These are phyloP conservation scores for Aechmea fasciata DNA, from an alignment of 176 grass and related monocot species.

Conservation along the genomic window DNA sequence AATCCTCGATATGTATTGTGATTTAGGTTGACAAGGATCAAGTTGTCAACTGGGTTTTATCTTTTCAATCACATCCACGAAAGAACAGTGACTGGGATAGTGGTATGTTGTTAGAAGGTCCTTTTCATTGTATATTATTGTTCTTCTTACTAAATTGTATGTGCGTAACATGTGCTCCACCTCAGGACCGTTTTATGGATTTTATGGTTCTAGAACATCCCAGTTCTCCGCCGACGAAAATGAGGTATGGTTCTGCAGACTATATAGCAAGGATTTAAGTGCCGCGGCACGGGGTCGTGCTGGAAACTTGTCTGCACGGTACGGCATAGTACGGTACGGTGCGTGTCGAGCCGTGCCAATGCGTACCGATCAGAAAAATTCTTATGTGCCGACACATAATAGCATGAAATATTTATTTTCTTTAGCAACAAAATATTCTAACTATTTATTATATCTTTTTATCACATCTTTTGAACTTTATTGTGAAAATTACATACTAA, in stretches of 20 bases:
- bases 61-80: constrained; percentile 66
- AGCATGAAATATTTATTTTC: too few relatives aligned
- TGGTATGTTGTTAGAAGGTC: constrained; percentile 32
- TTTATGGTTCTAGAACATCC: constrained; percentile 75
- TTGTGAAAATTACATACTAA: too few relatives aligned
- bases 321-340: too few relatives aligned
- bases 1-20: not conserved
- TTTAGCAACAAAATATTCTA: too few relatives aligned
- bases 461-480: too few relatives aligned
- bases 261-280: too few relatives aligned
- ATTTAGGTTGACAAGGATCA: constrained; percentile 72
- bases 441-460: too few relatives aligned
- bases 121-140: constrained; percentile 2
- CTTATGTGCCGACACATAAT: too few relatives aligned
- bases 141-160: not conserved
- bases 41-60: constrained; percentile 66
- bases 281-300: too few relatives aligned
- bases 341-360: too few relatives aligned
- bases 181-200: constrained; percentile 73
- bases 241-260: constrained; percentile 15
- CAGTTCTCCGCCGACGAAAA: constrained; percentile 32
- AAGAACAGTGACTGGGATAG: constrained; percentile 15
- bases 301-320: too few relatives aligned
- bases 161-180: not conserved
- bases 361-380: too few relatives aligned